These are phyloP conservation scores for Spathaspora jeffriesii DNA, from an alignment of 1,139 yeast species.

Conservation along the genomic window DNA sequence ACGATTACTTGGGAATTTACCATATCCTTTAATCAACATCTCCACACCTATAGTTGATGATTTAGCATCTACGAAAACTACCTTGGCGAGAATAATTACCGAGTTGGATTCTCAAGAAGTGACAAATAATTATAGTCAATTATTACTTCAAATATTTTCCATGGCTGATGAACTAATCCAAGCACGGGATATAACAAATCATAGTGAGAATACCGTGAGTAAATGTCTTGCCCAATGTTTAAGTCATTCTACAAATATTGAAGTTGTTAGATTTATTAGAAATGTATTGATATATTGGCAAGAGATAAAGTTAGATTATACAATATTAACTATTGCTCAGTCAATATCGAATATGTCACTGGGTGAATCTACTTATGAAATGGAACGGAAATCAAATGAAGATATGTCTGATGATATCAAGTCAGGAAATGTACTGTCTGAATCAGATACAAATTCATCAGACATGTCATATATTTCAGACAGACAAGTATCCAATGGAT, in stretches of 20 bases:
- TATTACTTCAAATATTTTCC: conserved; percentile 43
- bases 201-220: conserved; percentile 45
- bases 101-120: conserved; percentile 9
- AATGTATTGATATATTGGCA: conserved; percentile 51
- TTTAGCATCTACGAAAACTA: conserved; percentile 34
- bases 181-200: conserved; percentile 38
- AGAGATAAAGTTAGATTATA: conserved; percentile 15
- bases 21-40: conserved; percentile 46
- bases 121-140: conserved; percentile 18
- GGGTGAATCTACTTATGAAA: too few species aligned
- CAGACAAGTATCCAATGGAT: too few species aligned
- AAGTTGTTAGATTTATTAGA: conserved; percentile 49
- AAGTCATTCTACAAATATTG: conserved; percentile 51
- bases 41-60: conserved; percentile 50
- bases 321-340: conserved; percentile 20
- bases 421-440: too few species aligned
- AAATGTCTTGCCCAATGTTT: conserved; percentile 52
- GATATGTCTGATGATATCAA: too few species aligned
- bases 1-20: conserved; percentile 45
- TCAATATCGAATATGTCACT: too few species aligned
- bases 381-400: too few species aligned
- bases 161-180: conserved; percentile 35
- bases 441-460: conserved; percentile 12
- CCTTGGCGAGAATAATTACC: conserved; percentile 20
- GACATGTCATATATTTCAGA: conserved; percentile 28